phyloP scores from a whole-genome alignment of 345 rosid species.

The Eucalyptus regnans region DNA sequence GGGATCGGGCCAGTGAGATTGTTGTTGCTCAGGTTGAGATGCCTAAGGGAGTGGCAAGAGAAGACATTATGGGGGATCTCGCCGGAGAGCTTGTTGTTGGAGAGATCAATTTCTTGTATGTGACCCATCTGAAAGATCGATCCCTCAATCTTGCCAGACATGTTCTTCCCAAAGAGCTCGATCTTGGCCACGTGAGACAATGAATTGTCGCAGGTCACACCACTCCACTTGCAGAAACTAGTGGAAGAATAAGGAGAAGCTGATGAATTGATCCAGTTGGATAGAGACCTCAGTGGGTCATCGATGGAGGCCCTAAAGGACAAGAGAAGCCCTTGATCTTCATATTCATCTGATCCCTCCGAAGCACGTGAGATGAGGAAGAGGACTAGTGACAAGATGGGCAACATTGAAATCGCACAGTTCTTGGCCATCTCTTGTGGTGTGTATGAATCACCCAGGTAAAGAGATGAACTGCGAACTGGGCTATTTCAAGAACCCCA shows the following conservation, averaged over 20 bases:
- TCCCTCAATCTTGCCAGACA: conserved; percentile 42
- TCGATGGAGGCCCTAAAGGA: conserved; percentile 50
- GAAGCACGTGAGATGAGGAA: conserved; percentile 7
- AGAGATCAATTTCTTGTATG: conserved; percentile 45
- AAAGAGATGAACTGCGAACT: background rate
- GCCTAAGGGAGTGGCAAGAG: conserved; percentile 35
- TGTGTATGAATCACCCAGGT: background rate
- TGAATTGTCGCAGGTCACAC: conserved; percentile 45
- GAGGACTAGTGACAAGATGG: conserved; percentile 12
- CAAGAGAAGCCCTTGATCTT: conserved; percentile 52
- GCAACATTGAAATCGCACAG: conserved; percentile 1
- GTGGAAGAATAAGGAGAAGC: conserved; percentile 11
- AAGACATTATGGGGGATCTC: conserved; percentile 36
- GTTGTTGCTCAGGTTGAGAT: conserved; percentile 77
- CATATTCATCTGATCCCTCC: conserved; percentile 11
- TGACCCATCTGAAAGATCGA: conserved; percentile 40
- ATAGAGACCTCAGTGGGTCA: conserved; percentile 54
- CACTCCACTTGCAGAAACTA: conserved; percentile 51
- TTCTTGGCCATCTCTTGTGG: conserved; percentile 12
- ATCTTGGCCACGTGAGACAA: conserved; percentile 34
- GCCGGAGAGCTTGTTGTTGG: conserved; percentile 54
- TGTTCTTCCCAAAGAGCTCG: conserved; percentile 44
- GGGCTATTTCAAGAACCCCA: background rate
- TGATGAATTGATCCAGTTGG: conserved; percentile 42
- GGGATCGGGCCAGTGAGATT: conserved; percentile 69